Percentiles rank a stretch among this genome's conserved stretches.
phyloP scores from a whole-genome alignment of 495 filamentous ascomycete species.

The Lasiosphaeriaceae sp. region DNA sequence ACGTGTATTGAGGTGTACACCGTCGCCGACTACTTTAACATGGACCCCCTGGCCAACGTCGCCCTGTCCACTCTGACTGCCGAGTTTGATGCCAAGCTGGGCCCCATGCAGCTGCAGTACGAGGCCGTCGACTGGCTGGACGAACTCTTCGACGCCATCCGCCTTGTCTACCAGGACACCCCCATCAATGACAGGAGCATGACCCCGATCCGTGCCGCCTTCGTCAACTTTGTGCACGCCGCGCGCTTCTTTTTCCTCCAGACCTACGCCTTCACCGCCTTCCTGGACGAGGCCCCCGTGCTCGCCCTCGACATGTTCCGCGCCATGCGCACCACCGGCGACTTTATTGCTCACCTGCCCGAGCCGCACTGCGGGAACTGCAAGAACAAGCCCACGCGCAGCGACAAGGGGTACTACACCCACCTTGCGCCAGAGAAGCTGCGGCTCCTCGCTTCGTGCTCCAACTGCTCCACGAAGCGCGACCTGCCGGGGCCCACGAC shows the following conservation, averaged over 20 bases:
- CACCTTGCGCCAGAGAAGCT: no score
- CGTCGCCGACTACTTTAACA: conserved; percentile 24
- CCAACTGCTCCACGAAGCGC: no score
- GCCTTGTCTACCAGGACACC: conserved; percentile 17
- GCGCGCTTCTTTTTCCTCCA: conserved; percentile 21
- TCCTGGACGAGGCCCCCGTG: conserved; percentile 10
- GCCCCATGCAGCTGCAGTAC: conserved; percentile 14
- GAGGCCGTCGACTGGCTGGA: conserved; percentile 18
- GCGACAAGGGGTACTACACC: conserved; percentile 18
- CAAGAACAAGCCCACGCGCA: conserved; percentile 13
- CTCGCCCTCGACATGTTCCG: conserved; percentile 22
- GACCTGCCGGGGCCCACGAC: no score
- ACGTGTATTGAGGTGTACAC: conserved; percentile 18
- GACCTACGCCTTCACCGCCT: conserved; percentile 12
- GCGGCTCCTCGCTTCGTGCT: no score
- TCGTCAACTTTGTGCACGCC: conserved; percentile 16
- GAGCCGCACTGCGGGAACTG: conserved; percentile 16
- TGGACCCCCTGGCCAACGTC: conserved; percentile 14
- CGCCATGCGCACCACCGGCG: conserved; percentile 16
- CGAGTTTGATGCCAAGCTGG: conserved; percentile 18
- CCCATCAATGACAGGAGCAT: neutral
- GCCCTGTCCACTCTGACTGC: conserved; percentile 15
- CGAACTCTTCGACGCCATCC: conserved; percentile 23
- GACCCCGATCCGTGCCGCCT: conserved; percentile 10
- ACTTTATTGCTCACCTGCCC: conserved; percentile 13